Evolutionary conservation across 495 filamentous ascomycete species (phyloP).

Genomic region (Penicillium canariense): DNA sequence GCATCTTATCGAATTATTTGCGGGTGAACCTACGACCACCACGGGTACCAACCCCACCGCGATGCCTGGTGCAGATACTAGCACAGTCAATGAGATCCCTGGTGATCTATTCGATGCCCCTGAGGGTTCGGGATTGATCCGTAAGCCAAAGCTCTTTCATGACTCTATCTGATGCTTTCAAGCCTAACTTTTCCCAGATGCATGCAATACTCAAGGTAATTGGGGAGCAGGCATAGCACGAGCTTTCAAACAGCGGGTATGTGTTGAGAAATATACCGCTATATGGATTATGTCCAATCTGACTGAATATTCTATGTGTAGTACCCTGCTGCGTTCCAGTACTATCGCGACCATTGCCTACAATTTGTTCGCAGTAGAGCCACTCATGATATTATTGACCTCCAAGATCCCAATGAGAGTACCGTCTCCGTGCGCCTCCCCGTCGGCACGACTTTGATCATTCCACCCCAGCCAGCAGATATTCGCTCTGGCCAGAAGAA

Average conservation of each 20-base stretch:
- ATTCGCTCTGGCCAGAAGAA: slow-evolving; percentile 14
- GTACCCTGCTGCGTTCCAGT: slow-evolving; percentile 42
- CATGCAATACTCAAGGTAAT: slow-evolving; percentile 43
- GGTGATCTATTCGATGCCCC: slow-evolving; percentile 48
- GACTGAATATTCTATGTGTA: too few relatives aligned
- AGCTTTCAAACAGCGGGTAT: slow-evolving; percentile 34
- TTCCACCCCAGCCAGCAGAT: slow-evolving; percentile 37
- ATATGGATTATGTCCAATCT: too few relatives aligned
- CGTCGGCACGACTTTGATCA: slow-evolving; percentile 44
- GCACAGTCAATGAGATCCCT: slow-evolving; percentile 26
- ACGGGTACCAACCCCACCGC: too few relatives aligned
- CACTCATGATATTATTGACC: slow-evolving; percentile 10
- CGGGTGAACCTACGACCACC: too few relatives aligned
- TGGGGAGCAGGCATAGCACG: slow-evolving; percentile 48
- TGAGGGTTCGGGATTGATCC: slow-evolving; percentile 42
- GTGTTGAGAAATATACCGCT: too few relatives aligned
- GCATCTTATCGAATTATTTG: too few relatives aligned
- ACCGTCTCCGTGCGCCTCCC: slow-evolving; percentile 8
- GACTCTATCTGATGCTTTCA: neutral
- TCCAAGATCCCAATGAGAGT: neutral
- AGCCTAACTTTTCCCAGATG: slow-evolving; percentile 30
- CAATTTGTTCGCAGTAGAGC: neutral
- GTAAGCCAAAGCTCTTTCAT: slow-evolving; percentile 21
- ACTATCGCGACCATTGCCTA: slow-evolving; percentile 37
- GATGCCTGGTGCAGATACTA: too few relatives aligned